Base-by-base conservation (phyloP, 768 basidiomycete genomes). In the Phaffia australis region DNA sequence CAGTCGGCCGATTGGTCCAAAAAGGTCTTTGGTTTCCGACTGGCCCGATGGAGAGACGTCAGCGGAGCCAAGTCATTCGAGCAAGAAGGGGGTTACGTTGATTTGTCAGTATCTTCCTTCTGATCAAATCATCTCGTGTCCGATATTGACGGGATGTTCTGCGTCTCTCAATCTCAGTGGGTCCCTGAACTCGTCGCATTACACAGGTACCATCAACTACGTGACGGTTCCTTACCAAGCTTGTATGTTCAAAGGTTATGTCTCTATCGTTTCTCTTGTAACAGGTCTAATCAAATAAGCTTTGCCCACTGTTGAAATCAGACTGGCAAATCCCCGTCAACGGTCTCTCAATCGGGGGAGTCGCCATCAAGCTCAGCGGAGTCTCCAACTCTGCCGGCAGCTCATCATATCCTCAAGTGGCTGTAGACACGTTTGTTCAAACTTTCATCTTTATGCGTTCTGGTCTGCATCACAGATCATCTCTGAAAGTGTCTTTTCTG, bases 191-290 rank as follows among this genome's bases (percentile, higher is more conserved):
- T 69, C 79, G 2, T 83, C 83, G 15, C 77, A 92, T 14, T 97
- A 85, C 75, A 86, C 84, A 0, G 91, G 92, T 1, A 79, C 84
- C 32, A 87, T 98, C 70, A 89, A 94, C 73, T 98, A 85, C 72
- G 81, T 85, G 63, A 71, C 55, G 46, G 50, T 69, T 29, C 54
- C 62, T 27, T 14, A 60, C 27, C 61, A 56, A 15, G 56, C 48
- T 5, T 42, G 35, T 42, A 42, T 42, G 35, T 42, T 11, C 11
- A 42, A 42, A 42, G 11, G 35, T 42, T 42, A 5, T 42, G 35
- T 11, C 11, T 42, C 15, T 69, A 1, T 16, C 8, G 42, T 1
- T 6, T 9, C 11, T 47, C 16, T 14, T 7, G 4, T 15, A 48
- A 23, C 0, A 0, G 60, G 21, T 49, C 32, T 35, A 23, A 19